phyloP scores from a whole-genome alignment of 2,329 filamentous ascomycete species.

The Talaromyces sp. region DNA sequence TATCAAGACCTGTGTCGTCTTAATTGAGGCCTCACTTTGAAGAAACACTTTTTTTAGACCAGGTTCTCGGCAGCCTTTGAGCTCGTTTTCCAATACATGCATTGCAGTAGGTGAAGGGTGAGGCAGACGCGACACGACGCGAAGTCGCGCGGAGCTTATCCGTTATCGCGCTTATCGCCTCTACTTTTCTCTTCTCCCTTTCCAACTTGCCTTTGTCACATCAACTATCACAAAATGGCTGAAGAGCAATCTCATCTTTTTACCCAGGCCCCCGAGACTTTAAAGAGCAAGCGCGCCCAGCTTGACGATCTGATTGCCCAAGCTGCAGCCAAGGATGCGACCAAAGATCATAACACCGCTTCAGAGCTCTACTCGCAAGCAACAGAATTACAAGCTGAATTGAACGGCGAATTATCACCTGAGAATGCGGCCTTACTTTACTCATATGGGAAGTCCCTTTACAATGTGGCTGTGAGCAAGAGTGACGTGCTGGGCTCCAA shows the following conservation, averaged over 20 bases:
- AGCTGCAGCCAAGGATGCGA: slow-evolving; percentile 81
- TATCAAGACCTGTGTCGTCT: no score
- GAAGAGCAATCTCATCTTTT: slow-evolving; percentile 17
- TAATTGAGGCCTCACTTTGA: no score
- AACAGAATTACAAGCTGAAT: slow-evolving; percentile 82
- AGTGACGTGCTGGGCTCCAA: slow-evolving; percentile 91
- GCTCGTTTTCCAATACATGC: no score
- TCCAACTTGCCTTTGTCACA: neutral
- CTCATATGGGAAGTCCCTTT: slow-evolving; percentile 89
- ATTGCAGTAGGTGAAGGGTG: neutral
- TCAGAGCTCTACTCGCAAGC: slow-evolving; percentile 87
- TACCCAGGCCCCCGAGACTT: neutral
- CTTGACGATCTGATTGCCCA: slow-evolving; percentile 78
- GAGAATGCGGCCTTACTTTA: slow-evolving; percentile 94
- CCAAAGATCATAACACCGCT: slow-evolving; percentile 84
- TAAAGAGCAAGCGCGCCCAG: slow-evolving; percentile 58
- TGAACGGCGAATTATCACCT: slow-evolving; percentile 89
- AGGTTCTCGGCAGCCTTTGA: no score
- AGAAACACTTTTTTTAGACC: neutral
- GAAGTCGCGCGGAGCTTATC: slow-evolving; percentile 16
- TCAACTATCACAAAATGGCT: slow-evolving; percentile 25
- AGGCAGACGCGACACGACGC: slow-evolving; percentile 22
- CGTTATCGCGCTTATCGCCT: slow-evolving; percentile 18
- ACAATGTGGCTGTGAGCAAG: slow-evolving; percentile 90
- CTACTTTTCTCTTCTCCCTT: slow-evolving; percentile 2